Evolutionary conservation across 495 filamentous ascomycete species (phyloP).

Genomic region (Jackrogersella multiformis): DNA sequence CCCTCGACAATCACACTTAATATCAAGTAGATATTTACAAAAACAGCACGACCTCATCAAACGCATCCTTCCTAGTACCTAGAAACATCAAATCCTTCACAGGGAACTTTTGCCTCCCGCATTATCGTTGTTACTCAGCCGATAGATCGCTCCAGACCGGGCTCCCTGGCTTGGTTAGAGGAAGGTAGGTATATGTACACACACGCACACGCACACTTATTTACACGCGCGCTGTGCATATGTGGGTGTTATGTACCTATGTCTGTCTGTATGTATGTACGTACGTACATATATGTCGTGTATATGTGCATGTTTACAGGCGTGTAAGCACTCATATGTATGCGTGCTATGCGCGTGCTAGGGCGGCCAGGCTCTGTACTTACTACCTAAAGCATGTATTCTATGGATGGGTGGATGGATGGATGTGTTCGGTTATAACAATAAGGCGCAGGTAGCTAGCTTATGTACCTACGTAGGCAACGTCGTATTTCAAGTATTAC

Average conservation of each 20-base stretch:
- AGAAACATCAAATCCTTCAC: background rate
- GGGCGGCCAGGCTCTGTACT: too few species aligned
- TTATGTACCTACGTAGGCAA: background rate
- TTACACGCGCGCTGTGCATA: background rate
- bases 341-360: too few species aligned
- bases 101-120: conserved; percentile 17
- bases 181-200: conserved; percentile 7
- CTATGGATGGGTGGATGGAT: too few species aligned
- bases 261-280: background rate
- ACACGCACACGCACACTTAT: background rate
- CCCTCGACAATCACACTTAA: too few species aligned
- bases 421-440: too few species aligned
- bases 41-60: conserved; percentile 14
- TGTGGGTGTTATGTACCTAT: conserved; percentile 3
- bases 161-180: conserved; percentile 1
- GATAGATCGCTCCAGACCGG: conserved; percentile 30
- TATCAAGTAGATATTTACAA: too few species aligned
- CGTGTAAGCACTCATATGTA: too few species aligned
- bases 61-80: conserved; percentile 7
- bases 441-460: too few species aligned
- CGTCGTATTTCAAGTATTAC: conserved; percentile 10
- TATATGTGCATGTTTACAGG: background rate
- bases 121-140: conserved; percentile 22
- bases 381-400: too few species aligned
- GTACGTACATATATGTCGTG: background rate